Conservation (phyloP, 805 yeast genomes). For the Kazachstania africana region DNA sequence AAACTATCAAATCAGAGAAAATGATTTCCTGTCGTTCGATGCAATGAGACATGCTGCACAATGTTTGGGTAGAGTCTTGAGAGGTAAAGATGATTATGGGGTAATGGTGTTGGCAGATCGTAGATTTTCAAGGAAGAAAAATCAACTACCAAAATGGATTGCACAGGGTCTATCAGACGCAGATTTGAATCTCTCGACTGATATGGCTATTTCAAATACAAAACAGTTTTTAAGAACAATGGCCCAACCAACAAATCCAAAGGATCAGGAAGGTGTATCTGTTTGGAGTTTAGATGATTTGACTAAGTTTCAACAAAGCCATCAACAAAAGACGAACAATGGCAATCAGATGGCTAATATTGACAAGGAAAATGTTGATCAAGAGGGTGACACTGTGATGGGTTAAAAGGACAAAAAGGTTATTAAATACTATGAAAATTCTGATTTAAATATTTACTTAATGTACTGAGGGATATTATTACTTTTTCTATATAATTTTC, state of each 20-base stretch:
- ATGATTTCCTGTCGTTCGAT: conserved; percentile 91
- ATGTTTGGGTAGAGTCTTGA: conserved; percentile 88
- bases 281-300: conserved; percentile 80
- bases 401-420: not conserved
- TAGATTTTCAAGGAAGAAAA: conserved; percentile 75
- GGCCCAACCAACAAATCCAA: conserved; percentile 87
- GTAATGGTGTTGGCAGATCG: conserved; percentile 96
- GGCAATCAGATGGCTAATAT: not conserved
- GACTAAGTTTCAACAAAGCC: conserved; percentile 35
- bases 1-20: conserved; percentile 83
- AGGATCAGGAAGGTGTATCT: conserved; percentile 87
- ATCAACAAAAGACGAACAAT: conserved; percentile 1
- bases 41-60: conserved; percentile 99
- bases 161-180: conserved; percentile 87
- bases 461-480: too few species aligned
- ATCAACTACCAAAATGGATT: conserved; percentile 94
- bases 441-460: not conserved
- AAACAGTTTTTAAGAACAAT: conserved; percentile 82
- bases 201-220: conserved; percentile 93
- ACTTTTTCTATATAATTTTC: too few species aligned
- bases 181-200: conserved; percentile 85
- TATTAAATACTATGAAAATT: too few species aligned
- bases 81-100: conserved; percentile 98
- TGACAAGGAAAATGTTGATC: conserved; percentile 1
- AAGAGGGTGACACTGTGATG: conserved; percentile 20